Base-by-base conservation (phyloP, 2,329 filamentous ascomycete genomes). In the Aspergillus japonicus region DNA sequence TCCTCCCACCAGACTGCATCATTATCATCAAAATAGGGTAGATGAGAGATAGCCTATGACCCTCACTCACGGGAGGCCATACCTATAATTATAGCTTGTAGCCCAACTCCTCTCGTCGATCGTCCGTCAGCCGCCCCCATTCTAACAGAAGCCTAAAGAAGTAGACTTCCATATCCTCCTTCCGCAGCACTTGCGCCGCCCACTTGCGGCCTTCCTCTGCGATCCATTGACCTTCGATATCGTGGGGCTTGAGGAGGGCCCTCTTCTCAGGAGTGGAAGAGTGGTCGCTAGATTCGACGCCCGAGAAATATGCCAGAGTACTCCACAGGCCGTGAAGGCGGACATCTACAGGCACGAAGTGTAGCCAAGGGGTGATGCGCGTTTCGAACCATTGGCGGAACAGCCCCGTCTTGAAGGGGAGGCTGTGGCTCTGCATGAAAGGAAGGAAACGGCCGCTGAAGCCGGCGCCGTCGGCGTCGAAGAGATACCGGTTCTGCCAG, bases 381-480 rank as follows among this genome's bases (percentile, higher is more conserved):
- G 88, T 86, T 60, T 90, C 89, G 74, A 88, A 91, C 91, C 91
- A 96, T 69, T 91, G 87, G 24, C 86, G 83, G 74, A 93, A 94
- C 6, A 94, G 80, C 0, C 87, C 87, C 0, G 77, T 85, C 64
- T 91, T 82, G 70, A 95, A 85, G 0, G 90, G 89, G 5, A 92
- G 80, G 51, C 83, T 87, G 62, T 79, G 79, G 16, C 89, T 91
- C 50, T 84, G 83, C 5, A 95, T 73, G 59, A 88, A 87, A 0
- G 84, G 82, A 10, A 91, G 74, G 64, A 91, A 83, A 31, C 84
- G 81, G 14, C 89, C 84, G 0, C 87, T 88, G 59, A 90, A 90
- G 19, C 85, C 82, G 0, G 83, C 82, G 7, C 87, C 85, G 71
- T 95, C 91, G 4, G 89, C 80, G 59, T 93, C 83, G 69, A 94